Evolutionary conservation across 2,329 filamentous ascomycete genomes (phyloP), one percentile per base, ranked within the genome.

Genomic region (Colletotrichum scovillei): DNA sequence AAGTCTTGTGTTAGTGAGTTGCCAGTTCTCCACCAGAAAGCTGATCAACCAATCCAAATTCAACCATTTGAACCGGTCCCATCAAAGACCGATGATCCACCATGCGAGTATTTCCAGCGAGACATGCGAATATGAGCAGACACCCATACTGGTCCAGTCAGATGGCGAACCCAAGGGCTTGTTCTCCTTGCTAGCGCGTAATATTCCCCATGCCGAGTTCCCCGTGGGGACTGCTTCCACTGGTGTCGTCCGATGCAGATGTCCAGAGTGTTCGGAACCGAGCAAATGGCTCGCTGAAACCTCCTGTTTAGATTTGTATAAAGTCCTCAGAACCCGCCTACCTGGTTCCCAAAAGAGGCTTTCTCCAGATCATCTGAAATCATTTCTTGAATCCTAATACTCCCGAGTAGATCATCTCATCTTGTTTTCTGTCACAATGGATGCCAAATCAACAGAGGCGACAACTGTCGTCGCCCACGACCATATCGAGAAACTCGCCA

Each of bases 281-380:
- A 49, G 42, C 42, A 19, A 7, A 49, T 49, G 42, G 42, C 42
- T 49, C 7, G 42, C 42, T 22, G 42, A 4, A 49, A 49, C 42
- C 42, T 49, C 42, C 42, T 22, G 1, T n/a, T 49, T 6, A 7
- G n/a, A 49, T 49, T 49, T 11, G 42, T 49, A 49, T 49, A 49
- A 49, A 49, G 42, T 49, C 42, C 4, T 22, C 3, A 49, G 42
- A 19, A 8, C 4, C 6, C 19, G 19, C 19, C 42, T 49, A 9
- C 19, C 2, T 49, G 8, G 8, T 11, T 49, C 7, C 19, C 1
- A 8, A n/a, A 2, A 9, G 19, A 0, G 0, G 1, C 9, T 49
- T 5, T 1, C 3, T n/a, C 8, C 42, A 22, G 19, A n/a, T 9
- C 19, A 22, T 49, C 8, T 22, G 11, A 9, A 49, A 49, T 3